phyloP scores from a whole-genome alignment of 2,329 filamentous ascomycete species.

The Aspergillus melleus region DNA sequence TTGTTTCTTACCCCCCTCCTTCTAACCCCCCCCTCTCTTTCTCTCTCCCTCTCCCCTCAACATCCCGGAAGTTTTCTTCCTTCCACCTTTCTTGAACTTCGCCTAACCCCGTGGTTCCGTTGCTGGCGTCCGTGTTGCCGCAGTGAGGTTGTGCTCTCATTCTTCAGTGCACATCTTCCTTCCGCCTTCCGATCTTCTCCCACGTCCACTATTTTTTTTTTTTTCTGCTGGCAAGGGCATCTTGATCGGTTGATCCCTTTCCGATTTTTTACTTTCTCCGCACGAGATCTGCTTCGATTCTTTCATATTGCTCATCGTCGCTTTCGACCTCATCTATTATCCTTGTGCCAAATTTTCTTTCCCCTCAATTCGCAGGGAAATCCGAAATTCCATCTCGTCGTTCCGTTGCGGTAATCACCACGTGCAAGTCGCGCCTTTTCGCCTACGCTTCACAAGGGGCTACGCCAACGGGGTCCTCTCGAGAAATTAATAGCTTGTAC shows the following conservation, averaged over 20 bases:
- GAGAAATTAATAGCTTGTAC: conserved; percentile 7
- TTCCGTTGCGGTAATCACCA: conserved; percentile 17
- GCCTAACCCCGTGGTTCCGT: conserved; percentile 13
- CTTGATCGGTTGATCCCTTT: conserved; percentile 21
- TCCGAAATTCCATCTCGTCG: conserved; percentile 6
- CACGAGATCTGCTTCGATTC: conserved; percentile 21
- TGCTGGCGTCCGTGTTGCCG: conserved; percentile 23
- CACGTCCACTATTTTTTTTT: conserved; percentile 14
- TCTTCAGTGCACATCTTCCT: conserved; percentile 22
- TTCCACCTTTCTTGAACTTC: conserved; percentile 18
- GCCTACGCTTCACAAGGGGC: conserved; percentile 23
- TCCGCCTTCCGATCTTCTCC: conserved; percentile 20
- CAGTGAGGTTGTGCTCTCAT: conserved; percentile 22
- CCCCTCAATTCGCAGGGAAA: conserved; percentile 12
- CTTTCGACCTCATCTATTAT: not conserved
- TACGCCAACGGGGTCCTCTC: conserved; percentile 12
- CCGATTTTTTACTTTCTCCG: conserved; percentile 17
- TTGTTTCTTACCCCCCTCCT: conserved; percentile 22
- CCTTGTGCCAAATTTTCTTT: conserved; percentile 8
- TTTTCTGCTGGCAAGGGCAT: conserved; percentile 18
- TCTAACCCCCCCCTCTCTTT: conserved; percentile 20
- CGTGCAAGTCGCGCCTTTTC: conserved; percentile 30
- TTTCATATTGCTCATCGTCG: conserved; percentile 12
- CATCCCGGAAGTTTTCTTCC: conserved; percentile 18
- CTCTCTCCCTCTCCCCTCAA: conserved; percentile 23